Evolutionary conservation across 1,139 yeast species (phyloP).

Genomic region (Geotrichum reessii): DNA sequence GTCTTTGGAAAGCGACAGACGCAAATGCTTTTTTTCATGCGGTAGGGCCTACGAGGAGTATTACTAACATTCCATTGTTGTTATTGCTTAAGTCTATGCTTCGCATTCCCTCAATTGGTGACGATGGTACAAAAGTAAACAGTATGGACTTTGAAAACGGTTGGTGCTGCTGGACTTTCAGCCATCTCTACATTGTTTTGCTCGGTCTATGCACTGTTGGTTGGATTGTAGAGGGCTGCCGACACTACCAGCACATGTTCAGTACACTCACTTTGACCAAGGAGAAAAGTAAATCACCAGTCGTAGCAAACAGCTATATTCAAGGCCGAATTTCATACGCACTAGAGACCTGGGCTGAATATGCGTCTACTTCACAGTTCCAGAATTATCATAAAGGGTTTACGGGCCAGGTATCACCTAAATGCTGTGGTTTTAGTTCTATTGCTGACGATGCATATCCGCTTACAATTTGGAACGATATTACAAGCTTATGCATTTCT

Average conservation of each 20-base stretch:
- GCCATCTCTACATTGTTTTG: slow-evolving; percentile 27
- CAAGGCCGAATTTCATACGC: slow-evolving; percentile 32
- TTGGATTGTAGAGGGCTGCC: slow-evolving; percentile 19
- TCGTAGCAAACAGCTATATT: slow-evolving; percentile 23
- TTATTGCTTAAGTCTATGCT: slow-evolving; percentile 32
- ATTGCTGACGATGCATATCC: background rate
- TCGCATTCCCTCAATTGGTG: slow-evolving; percentile 32
- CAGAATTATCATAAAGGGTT: background rate
- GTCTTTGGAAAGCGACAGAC: slow-evolving; percentile 31
- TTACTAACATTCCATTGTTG: slow-evolving; percentile 30
- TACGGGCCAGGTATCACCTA: background rate
- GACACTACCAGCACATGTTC: background rate
- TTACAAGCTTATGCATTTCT: background rate
- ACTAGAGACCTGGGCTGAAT: slow-evolving; percentile 31
- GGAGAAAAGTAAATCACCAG: background rate
- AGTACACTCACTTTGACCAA: background rate
- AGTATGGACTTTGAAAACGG: background rate
- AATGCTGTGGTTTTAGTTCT: background rate
- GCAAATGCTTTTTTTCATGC: slow-evolving; percentile 29
- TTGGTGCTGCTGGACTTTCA: slow-evolving; percentile 26
- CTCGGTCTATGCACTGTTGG: slow-evolving; percentile 32
- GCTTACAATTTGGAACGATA: slow-evolving; percentile 11
- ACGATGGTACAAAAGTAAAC: slow-evolving; percentile 5
- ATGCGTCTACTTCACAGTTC: slow-evolving; percentile 2
- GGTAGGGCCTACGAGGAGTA: slow-evolving; percentile 27